Evolutionary conservation across 2,329 filamentous ascomycete species (phyloP), one percentile per base, ranked within the genome.

Genomic region (Pyrenophora tritici-repentis): DNA sequence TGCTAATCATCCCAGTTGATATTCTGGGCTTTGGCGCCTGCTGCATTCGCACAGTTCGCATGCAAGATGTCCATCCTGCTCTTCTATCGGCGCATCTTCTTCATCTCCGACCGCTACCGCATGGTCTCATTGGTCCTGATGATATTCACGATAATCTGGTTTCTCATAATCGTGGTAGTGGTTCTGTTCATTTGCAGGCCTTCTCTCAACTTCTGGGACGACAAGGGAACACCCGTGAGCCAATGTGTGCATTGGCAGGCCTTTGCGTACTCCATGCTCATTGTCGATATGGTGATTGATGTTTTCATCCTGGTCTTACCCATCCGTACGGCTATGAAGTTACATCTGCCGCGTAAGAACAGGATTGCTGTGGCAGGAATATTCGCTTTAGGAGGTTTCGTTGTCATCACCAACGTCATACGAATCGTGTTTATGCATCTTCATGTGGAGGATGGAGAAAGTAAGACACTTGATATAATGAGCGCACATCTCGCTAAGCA

Each of bases 81-180:
- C 44, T 47, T 40, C 44, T 47, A 40, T 16, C 44, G 44, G 7
- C 26, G 29, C 17, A 40, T 47, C 36, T 47, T 47, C 29, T 6
- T 18, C 26, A 20, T 31, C 36, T 18, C 6, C 14, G 17, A n/a
- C 29, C 36, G 22, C 22, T 31, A 47, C 29, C 36, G 29, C 3
- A 26, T 32, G 4, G 18, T 24, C n/a, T 33, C 35, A 4, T 36
- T 47, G 3, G 17, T 6, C 6, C 26, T 47, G 4, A 24, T 48
- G 4, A 18, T 36, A 6, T 31, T 48, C 9, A n/a, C 31, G 16
- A 31, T 38, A 2, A 9, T 9, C 9, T 42, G 38, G 38, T 35
- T 29, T 10, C 6, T 20, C 22, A 14, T 32, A 17, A 29, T 22
- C 14, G 8, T 35, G 4, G 4, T 41, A 9, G 22, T 16, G 6